Percentiles rank a stretch among this genome's conserved stretches.
Conservation (phyloP, 768 basidiomycete species). For the Serendipita sp. region DNA sequence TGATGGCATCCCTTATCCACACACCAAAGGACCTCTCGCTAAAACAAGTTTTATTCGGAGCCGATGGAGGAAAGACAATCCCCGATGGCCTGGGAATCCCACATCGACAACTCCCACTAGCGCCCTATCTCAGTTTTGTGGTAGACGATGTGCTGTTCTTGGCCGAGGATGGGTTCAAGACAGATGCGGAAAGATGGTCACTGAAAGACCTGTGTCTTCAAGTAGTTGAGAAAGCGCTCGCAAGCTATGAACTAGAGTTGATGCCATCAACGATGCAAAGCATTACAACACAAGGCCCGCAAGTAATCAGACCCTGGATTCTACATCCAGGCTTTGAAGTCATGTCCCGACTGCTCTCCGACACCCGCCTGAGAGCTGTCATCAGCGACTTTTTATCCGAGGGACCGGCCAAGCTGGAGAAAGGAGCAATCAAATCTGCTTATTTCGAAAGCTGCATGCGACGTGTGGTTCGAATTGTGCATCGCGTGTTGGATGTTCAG, state of each 20-base stretch:
- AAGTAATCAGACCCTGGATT: conserved; percentile 39
- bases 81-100: conserved; percentile 69
- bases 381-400: conserved; percentile 70
- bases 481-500: conserved; percentile 71
- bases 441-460: conserved; percentile 61
- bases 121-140: conserved; percentile 72
- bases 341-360: conserved; percentile 60
- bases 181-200: conserved; percentile 66
- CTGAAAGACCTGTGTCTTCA: conserved; percentile 72
- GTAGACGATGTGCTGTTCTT: conserved; percentile 57
- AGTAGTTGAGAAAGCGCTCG: conserved; percentile 72
- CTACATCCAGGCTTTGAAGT: conserved; percentile 78
- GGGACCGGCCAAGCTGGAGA: conserved; percentile 58
- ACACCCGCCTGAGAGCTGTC: conserved; percentile 51
- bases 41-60: conserved; percentile 40
- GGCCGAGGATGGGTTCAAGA: conserved; percentile 45
- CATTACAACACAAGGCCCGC: conserved; percentile 29
- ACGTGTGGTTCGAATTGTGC: conserved; percentile 66
- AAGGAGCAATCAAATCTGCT: conserved; percentile 26
- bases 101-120: conserved; percentile 64
- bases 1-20: conserved; percentile 71
- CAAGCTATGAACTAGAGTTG: conserved; percentile 64
- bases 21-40: conserved; percentile 57
- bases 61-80: conserved; percentile 52
- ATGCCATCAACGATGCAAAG: conserved; percentile 45